Base-by-base conservation (phyloP, 495 filamentous ascomycete genomes). In the Tetracladium setigerum region DNA sequence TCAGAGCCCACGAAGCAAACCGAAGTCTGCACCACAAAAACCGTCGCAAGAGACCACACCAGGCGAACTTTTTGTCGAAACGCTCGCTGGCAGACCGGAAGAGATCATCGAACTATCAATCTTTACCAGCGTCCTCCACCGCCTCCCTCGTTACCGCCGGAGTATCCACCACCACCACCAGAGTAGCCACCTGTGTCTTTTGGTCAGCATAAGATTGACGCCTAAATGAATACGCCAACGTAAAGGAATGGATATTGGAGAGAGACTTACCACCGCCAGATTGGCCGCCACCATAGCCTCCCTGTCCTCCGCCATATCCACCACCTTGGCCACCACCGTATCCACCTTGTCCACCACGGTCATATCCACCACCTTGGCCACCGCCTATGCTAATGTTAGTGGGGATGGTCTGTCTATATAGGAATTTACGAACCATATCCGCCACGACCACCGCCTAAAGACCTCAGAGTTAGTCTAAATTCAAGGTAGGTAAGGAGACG, bases 1-100 rank as follows among this genome's bases (percentile, higher is more conserved):
- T 54, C 50, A 54, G 39, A 60, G 57, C 56, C 57, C 54, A 57
- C 57, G 57, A 60, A 46, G 48, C 46, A 53, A 41, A 55, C 52
- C 53, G 12, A 41, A 22, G 18, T 41, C 38, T 41, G 19, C 22
- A 7, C 22, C 8, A 33, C 39, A 16, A 48, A 22, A 37, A 49
- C 40, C 55, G 54, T 50, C 51, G 38, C 44, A 46, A 35, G 55
- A 57, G 22, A 27, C 22, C 22, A 27, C 22, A 27, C 22, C 22
- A 27, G 22, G 22, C 22, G 22, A 27, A 27, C 22, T 27, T 3
- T 27, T 27, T 27, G 22, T 27, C 22, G 22, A 27, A 27, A 27
- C 22, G 22, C 22, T 27, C 22, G 22, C 22, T 27, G 22, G 22
- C 22, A 27, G 22, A 27, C 22, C 22, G 49, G 46, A 43, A 56